Evolutionary conservation across 192 early-diverging fungal species (phyloP).

Genomic region (Coemansia guatemalensis): DNA sequence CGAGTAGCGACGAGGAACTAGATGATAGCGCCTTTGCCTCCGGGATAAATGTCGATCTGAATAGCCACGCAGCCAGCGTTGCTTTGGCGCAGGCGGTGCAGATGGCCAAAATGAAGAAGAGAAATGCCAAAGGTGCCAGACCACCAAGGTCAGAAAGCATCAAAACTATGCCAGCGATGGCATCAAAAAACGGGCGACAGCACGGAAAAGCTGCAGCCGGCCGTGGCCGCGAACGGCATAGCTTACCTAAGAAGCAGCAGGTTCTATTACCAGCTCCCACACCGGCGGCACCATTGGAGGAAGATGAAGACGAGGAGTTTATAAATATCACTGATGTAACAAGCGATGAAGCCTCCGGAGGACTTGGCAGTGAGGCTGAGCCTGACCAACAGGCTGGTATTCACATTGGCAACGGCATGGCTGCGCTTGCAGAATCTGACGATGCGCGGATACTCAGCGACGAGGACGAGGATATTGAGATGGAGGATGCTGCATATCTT

Average conservation of each 20-base stretch:
- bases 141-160: constrained; percentile 5
- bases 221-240: constrained; percentile 13
- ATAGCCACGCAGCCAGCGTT: background rate
- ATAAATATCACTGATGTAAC: constrained; percentile 53
- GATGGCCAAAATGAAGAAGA: constrained; percentile 5
- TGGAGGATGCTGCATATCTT: constrained; percentile 40
- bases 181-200: constrained; percentile 12
- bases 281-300: background rate
- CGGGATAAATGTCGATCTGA: background rate
- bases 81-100: constrained; percentile 11
- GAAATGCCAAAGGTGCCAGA: constrained; percentile 15
- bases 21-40: constrained; percentile 14
- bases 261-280: background rate
- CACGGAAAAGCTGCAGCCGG: constrained; percentile 29
- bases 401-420: background rate
- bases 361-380: constrained; percentile 41
- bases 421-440: constrained; percentile 19
- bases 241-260: constrained; percentile 5
- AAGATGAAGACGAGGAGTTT: constrained; percentile 38
- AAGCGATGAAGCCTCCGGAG: constrained; percentile 30
- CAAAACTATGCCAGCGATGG: constrained; percentile 8
- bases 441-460: constrained; percentile 26
- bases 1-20: constrained; percentile 13
- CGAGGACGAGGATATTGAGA: constrained; percentile 39
- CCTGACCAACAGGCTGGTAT: constrained; percentile 27